Percentiles rank a stretch among this genome's conserved stretches.
phyloP scores from a whole-genome alignment of 768 basidiomycete species.

The Phaffia tasmanica region DNA sequence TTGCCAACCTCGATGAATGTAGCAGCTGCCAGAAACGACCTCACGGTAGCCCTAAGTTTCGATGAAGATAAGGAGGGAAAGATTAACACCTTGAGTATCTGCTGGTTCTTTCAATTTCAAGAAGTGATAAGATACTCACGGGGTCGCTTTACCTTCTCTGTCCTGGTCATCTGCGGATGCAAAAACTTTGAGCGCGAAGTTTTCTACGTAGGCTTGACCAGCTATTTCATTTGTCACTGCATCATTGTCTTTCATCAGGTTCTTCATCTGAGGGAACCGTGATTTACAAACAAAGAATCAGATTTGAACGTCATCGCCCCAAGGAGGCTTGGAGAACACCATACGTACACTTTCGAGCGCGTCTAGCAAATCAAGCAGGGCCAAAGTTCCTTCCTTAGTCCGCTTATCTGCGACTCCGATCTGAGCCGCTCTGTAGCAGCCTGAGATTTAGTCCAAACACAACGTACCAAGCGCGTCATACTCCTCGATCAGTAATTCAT shows the following conservation, averaged over 20 bases:
- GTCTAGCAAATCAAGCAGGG: constrained; percentile 63
- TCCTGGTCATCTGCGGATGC: constrained; percentile 82
- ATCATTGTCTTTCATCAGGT: constrained; percentile 59
- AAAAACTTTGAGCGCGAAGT: constrained; percentile 89
- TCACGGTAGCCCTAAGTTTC: constrained; percentile 61
- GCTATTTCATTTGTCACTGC: constrained; percentile 71
- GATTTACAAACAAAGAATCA: constrained; percentile 3
- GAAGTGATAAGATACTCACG: constrained; percentile 43
- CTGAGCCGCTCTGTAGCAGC: constrained; percentile 84
- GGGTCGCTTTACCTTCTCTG: constrained; percentile 59
- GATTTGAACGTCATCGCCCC: neutral
- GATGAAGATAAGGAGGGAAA: constrained; percentile 1
- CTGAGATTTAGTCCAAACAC: constrained; percentile 40
- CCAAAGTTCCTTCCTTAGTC: constrained; percentile 57
- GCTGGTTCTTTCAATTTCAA: neutral
- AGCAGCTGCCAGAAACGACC: constrained; percentile 87
- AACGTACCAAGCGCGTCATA: neutral
- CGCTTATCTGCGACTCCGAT: constrained; percentile 57
- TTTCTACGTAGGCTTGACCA: constrained; percentile 81
- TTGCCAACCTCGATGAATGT: constrained; percentile 85
- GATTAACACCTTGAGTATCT: neutral
- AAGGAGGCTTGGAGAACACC: neutral
- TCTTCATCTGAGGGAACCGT: constrained; percentile 49
- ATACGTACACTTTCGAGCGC: constrained; percentile 53
- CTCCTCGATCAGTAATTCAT: neutral